Percentiles rank a stretch among this genome's conserved stretches.
These are phyloP conservation scores for Penicillium silybi DNA, from an alignment of 495 filamentous ascomycete genomes.

Conservation along the genomic window DNA sequence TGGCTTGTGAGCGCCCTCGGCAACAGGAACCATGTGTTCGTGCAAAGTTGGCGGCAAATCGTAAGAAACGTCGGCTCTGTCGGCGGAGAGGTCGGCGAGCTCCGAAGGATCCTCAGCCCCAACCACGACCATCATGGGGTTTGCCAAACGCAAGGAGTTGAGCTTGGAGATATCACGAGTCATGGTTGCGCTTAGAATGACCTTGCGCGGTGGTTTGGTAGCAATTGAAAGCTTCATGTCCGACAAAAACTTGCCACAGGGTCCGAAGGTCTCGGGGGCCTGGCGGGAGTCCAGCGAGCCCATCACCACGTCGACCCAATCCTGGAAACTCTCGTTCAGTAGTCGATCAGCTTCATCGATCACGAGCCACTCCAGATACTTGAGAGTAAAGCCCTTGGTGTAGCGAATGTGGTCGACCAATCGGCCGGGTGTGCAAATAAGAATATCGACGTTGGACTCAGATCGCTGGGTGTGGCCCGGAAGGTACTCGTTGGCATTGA, in stretches of 20 bases:
- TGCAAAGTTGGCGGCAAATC: constrained; percentile 64
- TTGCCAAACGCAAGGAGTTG: constrained; percentile 63
- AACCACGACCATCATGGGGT: constrained; percentile 74
- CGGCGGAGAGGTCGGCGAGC: constrained; percentile 21
- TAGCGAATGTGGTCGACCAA: constrained; percentile 87
- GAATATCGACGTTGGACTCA: constrained; percentile 73
- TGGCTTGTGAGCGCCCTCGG: constrained; percentile 75
- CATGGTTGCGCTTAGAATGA: constrained; percentile 91
- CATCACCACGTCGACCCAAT: constrained; percentile 78
- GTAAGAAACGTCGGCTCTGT: constrained; percentile 36
- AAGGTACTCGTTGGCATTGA: constrained; percentile 37
- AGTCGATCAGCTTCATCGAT: constrained; percentile 95
- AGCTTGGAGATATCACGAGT: constrained; percentile 80
- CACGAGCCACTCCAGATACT: constrained; percentile 80
- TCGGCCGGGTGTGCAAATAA: constrained; percentile 89
- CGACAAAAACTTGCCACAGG: constrained; percentile 35
- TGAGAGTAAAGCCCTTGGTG: constrained; percentile 78
- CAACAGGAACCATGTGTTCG: constrained; percentile 72
- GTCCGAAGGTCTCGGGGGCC: constrained; percentile 47
- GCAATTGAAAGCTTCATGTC: constrained; percentile 34
- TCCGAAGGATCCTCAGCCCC: constrained; percentile 45
- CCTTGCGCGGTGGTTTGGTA: constrained; percentile 55
- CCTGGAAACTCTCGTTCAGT: constrained; percentile 86
- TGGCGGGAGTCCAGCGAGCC: constrained; percentile 52
- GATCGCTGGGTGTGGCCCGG: constrained; percentile 60